Base-by-base conservation (phyloP, 345 rosid genomes). In the Hypericum perforatum region DNA sequence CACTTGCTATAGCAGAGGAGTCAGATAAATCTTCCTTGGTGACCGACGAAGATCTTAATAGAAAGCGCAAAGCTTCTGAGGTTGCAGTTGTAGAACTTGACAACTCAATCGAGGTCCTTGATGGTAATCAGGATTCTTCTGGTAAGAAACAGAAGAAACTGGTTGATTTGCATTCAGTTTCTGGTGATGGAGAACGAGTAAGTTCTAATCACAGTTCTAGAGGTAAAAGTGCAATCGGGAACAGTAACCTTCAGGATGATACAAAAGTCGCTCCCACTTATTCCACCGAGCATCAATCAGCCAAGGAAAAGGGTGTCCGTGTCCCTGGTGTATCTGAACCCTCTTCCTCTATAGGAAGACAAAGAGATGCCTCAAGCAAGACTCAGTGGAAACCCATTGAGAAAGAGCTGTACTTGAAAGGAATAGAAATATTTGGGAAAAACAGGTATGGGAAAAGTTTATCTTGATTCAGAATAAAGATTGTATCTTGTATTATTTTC, bases 381-480 rank as follows among this genome's bases (percentile, higher is more conserved):
- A 58, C 82, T 43, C 78, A 72, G 55, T 92, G 98, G 98, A 83
- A 72, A 61, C 89, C 94, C 48, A 77, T 88, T 51, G 96, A 92
- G 76, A 92, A 76, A 74, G 96, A 92, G 69, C 70, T 92, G 52
- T 92, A 83, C 71, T 65, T 66, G 63, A 92, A 92, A 74, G 98
- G 98, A 70, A 76, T 92, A 52, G 96, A 92, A 74, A 92, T 92
- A 56, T 92, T 80, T 76, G 98, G 98, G 45, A 83, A 86, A 82
- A 92, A 88, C 79, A 92, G 98, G 98, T 87, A 76, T 57, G 37
- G n/a, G n/a, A n/a, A 29, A 41, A 45, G 29, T 44, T 54, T 39
- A 46, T 56, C 15, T 54, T 36, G 41, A 45, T 41, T 54, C 41
- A 10, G 53, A 14, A 52, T 54, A 32, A 15, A 46, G 56, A 58